Conservation (phyloP, 768 basidiomycete genomes). For the Polyporus arcularius region DNA sequence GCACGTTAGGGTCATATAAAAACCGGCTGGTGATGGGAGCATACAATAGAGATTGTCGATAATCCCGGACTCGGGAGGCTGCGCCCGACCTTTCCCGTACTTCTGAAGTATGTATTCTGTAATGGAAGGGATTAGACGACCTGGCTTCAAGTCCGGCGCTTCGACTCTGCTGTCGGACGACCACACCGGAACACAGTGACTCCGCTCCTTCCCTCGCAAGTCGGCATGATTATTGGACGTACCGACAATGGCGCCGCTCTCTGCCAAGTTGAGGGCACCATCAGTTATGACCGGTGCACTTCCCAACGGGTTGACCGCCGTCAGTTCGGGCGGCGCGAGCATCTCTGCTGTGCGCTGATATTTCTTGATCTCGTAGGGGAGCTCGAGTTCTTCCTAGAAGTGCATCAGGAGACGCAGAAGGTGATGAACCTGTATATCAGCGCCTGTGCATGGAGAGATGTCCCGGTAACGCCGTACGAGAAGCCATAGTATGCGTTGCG, state of each 20-base stretch:
- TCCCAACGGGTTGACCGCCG: slow-evolving; percentile 36
- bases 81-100: slow-evolving; percentile 31
- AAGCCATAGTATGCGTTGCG: slow-evolving; percentile 52
- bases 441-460: not conserved
- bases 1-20: not conserved
- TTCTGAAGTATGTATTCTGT: slow-evolving; percentile 39
- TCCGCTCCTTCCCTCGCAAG: no score
- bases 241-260: slow-evolving; percentile 41
- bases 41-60: slow-evolving; percentile 34
- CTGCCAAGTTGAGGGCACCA: slow-evolving; percentile 37
- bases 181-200: no score
- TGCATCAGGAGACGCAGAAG: not conserved
- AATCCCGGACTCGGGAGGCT: slow-evolving; percentile 26
- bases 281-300: slow-evolving; percentile 41
- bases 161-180: no score
- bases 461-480: slow-evolving; percentile 26
- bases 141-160: no score
- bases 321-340: slow-evolving; percentile 34
- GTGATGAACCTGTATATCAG: not conserved
- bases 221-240: not conserved
- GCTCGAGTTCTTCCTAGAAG: slow-evolving; percentile 49
- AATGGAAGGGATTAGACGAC: not conserved
- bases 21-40: slow-evolving; percentile 3
- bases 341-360: slow-evolving; percentile 29
- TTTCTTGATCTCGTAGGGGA: slow-evolving; percentile 38